Conservation (phyloP, 768 basidiomycete genomes). For the Boletus barrowsii region DNA sequence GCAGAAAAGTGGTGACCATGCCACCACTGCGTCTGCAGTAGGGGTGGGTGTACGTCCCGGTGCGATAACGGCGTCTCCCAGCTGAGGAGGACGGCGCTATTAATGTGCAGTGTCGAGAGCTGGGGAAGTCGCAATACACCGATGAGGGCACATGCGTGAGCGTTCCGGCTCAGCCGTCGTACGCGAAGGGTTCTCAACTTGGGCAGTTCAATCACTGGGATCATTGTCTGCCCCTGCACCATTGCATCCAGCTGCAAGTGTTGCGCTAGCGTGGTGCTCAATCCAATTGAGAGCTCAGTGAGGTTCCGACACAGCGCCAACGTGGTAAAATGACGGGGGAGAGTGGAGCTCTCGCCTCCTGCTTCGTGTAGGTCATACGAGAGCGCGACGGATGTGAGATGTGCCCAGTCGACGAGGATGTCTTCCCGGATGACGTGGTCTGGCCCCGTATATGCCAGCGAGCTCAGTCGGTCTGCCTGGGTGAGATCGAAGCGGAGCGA, state of each 20-base stretch:
- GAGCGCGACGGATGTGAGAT: conserved; percentile 23
- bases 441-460: conserved; percentile 26
- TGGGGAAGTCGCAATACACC: conserved; percentile 22
- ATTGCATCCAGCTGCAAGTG: conserved; percentile 10
- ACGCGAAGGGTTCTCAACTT: conserved; percentile 21
- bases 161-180: conserved; percentile 19
- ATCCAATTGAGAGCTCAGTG: conserved; percentile 22
- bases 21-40: conserved; percentile 14
- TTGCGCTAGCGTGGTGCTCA: conserved; percentile 11
- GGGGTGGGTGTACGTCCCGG: conserved; percentile 6
- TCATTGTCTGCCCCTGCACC: not conserved
- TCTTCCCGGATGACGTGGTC: conserved; percentile 21
- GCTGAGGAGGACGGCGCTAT: conserved; percentile 17
- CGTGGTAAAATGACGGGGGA: conserved; percentile 18
- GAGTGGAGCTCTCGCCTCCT: conserved; percentile 21
- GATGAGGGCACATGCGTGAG: conserved; percentile 16
- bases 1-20: conserved; percentile 21
- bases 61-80: conserved; percentile 16
- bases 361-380: conserved; percentile 26
- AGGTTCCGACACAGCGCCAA: conserved; percentile 19
- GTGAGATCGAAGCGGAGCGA: conserved; percentile 22
- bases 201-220: conserved; percentile 15
- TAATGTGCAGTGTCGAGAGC: conserved; percentile 20
- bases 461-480: conserved; percentile 15
- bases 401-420: conserved; percentile 21